phyloP scores from a whole-genome alignment of 2,329 filamentous ascomycete genomes.

The Aquanectria penicillioides region DNA sequence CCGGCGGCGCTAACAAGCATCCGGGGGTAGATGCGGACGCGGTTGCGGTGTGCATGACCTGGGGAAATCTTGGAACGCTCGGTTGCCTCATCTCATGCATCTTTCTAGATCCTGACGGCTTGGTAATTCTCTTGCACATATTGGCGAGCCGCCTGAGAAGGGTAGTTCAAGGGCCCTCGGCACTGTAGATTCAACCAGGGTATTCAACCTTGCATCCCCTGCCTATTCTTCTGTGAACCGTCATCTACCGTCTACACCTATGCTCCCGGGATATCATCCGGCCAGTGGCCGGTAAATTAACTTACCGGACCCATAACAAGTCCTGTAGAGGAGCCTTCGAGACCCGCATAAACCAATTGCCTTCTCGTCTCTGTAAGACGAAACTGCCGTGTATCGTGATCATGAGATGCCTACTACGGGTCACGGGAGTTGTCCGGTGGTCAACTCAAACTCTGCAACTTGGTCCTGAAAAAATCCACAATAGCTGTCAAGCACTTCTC shows the following conservation, averaged over 20 bases:
- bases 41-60: conserved; percentile 8
- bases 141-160: conserved; percentile 4
- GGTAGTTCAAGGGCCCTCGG: conserved; percentile 5
- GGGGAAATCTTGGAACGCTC: conserved; percentile 13
- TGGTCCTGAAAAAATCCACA: conserved; percentile 4
- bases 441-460: not conserved
- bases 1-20: conserved; percentile 17
- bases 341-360: too few species aligned
- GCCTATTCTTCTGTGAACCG: not conserved
- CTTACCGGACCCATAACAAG: too few species aligned
- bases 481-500: conserved; percentile 2
- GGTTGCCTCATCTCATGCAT: conserved; percentile 9
- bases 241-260: not conserved
- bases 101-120: conserved; percentile 15
- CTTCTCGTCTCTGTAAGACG: too few species aligned
- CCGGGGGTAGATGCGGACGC: not conserved
- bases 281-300: too few species aligned
- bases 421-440: not conserved
- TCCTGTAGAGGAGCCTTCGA: too few species aligned
- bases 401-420: not conserved
- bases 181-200: conserved; percentile 10
- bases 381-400: too few species aligned
- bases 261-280: not conserved
- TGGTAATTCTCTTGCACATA: conserved; percentile 17
- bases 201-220: not conserved